A percentile compares a stretch with the other conserved stretches of the same genome.
Evolutionary conservation across 2,329 filamentous ascomycete genomes (phyloP).

Genomic region (Ophiostoma populinum): DNA sequence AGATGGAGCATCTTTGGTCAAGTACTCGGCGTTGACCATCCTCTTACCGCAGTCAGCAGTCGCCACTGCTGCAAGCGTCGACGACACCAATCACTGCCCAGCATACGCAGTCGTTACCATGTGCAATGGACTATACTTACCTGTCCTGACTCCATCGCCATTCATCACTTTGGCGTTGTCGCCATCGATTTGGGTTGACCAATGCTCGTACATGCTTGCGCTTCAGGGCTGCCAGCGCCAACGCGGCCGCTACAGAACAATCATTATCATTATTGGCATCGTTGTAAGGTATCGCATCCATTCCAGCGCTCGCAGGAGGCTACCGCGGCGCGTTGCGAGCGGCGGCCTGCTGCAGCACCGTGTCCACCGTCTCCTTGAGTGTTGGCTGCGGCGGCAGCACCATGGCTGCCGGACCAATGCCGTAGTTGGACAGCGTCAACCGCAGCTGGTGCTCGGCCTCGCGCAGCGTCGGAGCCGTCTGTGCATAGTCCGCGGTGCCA

Average conservation of each 20-base stretch:
- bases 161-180: too few species aligned
- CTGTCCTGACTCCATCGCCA: too few species aligned
- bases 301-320: too few species aligned
- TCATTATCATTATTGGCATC: too few species aligned
- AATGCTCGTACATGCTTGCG: too few species aligned
- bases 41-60: not conserved
- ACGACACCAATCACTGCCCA: conserved; percentile 19
- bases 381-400: conserved; percentile 20
- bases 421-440: not conserved
- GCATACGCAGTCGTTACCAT: too few species aligned
- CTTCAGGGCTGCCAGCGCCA: too few species aligned
- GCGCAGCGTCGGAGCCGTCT: not conserved
- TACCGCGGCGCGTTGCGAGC: not conserved
- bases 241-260: too few species aligned
- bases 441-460: not conserved
- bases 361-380: conserved; percentile 22
- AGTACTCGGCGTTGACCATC: conserved; percentile 4
- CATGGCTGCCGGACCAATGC: not conserved
- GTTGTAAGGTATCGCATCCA: not conserved
- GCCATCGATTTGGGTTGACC: too few species aligned
- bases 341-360: conserved; percentile 4
- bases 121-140: too few species aligned
- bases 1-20: conserved; percentile 4
- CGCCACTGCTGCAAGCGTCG: conserved; percentile 12
- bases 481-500: conserved; percentile 13